phyloP scores from a whole-genome alignment of 2,329 filamentous ascomycete genomes.

The Trichoderma arundinaceum region DNA sequence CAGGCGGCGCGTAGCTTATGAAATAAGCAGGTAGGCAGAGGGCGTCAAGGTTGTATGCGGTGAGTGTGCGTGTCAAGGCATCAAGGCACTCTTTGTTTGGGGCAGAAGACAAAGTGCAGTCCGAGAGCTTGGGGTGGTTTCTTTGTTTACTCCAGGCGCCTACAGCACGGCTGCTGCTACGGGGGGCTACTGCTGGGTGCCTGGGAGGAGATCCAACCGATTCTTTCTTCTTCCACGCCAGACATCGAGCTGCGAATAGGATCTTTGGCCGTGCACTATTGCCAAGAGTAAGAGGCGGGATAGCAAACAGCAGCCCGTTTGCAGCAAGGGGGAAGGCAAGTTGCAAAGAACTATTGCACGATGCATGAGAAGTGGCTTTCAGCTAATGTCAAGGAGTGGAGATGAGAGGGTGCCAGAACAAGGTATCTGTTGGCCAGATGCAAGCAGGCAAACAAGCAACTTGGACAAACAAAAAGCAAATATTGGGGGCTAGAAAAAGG shows the following conservation, averaged over 20 bases:
- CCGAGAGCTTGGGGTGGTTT: background rate
- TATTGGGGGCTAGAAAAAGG: conserved; percentile 2
- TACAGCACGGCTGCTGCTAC: background rate
- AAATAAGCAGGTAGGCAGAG: conserved; percentile 1
- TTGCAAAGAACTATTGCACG: background rate
- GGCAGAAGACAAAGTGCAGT: background rate
- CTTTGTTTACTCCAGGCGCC: background rate
- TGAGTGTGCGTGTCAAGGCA: background rate
- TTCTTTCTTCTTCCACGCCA: background rate
- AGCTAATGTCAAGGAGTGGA: conserved; percentile 14
- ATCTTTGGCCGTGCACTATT: background rate
- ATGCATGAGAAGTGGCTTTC: conserved; percentile 2
- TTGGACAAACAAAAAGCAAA: conserved; percentile 19
- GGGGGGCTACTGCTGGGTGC: background rate
- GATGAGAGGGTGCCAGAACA: background rate
- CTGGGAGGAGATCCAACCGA: background rate
- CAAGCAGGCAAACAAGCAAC: conserved; percentile 1
- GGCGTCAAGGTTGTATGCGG: background rate
- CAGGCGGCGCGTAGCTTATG: background rate
- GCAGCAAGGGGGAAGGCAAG: background rate
- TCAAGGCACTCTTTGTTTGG: background rate
- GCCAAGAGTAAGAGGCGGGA: background rate
- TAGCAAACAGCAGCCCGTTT: conserved; percentile 1
- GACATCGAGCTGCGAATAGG: conserved; percentile 14
- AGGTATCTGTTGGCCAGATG: conserved; percentile 12